A percentile compares a stretch with the other conserved stretches of the same genome.
Evolutionary conservation across 768 basidiomycete genomes (phyloP).

Genomic region (Cystobasidium tubakii): DNA sequence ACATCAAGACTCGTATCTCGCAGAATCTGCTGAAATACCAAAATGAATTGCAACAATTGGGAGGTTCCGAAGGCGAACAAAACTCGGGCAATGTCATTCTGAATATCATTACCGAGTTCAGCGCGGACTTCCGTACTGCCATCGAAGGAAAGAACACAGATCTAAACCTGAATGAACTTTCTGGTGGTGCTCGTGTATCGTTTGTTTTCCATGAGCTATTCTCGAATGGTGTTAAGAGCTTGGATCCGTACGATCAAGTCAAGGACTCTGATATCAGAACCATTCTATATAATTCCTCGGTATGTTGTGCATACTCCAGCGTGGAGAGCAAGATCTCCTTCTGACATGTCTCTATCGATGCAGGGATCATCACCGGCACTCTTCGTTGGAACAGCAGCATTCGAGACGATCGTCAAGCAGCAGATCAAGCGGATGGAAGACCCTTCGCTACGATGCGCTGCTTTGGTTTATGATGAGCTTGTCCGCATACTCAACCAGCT

Average conservation of each 20-base stretch:
- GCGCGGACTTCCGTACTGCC: conserved; percentile 87
- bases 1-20: conserved; percentile 93
- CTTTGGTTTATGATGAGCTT: conserved; percentile 92
- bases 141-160: conserved; percentile 98
- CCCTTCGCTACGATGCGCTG: conserved; percentile 84
- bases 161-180: conserved; percentile 85
- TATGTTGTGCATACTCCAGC: conserved; percentile 52
- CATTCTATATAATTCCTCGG: conserved; percentile 94
- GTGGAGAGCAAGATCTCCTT: no score
- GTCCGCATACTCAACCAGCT: conserved; percentile 91
- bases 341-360: no score
- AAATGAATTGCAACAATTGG: conserved; percentile 72
- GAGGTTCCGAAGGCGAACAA: conserved; percentile 74
- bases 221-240: conserved; percentile 89
- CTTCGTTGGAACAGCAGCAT: conserved; percentile 93
- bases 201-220: conserved; percentile 98
- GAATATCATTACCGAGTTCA: conserved; percentile 97
- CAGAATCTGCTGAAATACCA: conserved; percentile 83
- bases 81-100: conserved; percentile 87
- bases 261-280: conserved; percentile 97
- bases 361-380: conserved; percentile 92
- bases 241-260: conserved; percentile 98
- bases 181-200: conserved; percentile 96
- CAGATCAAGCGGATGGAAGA: conserved; percentile 97
- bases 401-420: conserved; percentile 98